Percentiles rank a stretch among this genome's conserved stretches.
Evolutionary conservation across 1,284 basidiomycete species (phyloP).

Genomic region (Thecaphora thlaspeos): DNA sequence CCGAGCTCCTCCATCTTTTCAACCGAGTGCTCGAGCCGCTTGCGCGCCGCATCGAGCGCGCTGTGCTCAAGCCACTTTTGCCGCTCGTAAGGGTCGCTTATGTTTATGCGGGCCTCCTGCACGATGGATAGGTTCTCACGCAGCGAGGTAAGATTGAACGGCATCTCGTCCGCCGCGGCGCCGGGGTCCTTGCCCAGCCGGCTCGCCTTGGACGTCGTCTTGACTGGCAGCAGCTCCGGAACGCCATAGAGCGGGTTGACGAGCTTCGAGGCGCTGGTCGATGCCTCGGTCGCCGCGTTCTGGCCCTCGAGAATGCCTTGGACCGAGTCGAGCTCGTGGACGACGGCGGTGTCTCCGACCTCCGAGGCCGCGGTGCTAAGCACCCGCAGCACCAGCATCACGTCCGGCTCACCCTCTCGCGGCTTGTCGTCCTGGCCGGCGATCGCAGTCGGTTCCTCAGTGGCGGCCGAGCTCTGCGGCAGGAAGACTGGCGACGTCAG

Average conservation of each 20-base stretch:
- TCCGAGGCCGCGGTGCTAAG: constrained; percentile 29
- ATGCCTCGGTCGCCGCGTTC: constrained; percentile 17
- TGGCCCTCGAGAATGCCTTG: constrained; percentile 29
- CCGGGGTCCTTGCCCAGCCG: constrained; percentile 20
- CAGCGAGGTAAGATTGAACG: constrained; percentile 47
- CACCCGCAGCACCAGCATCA: constrained; percentile 19
- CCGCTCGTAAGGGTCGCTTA: constrained; percentile 48
- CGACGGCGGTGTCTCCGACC: constrained; percentile 30
- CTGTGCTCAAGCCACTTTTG: constrained; percentile 56
- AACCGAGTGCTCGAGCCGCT: constrained; percentile 44
- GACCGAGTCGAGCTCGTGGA: constrained; percentile 37
- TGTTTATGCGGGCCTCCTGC: constrained; percentile 34
- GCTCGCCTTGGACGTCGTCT: constrained; percentile 22
- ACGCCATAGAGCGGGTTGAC: constrained; percentile 14
- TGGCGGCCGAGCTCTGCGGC: background rate
- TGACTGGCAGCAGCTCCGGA: constrained; percentile 42
- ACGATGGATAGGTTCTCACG: constrained; percentile 50
- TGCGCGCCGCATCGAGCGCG: constrained; percentile 50
- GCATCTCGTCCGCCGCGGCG: constrained; percentile 27
- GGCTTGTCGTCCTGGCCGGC: constrained; percentile 25
- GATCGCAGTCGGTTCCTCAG: background rate
- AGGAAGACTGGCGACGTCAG: constrained; percentile 43
- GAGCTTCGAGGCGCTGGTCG: constrained; percentile 1
- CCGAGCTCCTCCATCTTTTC: constrained; percentile 48
- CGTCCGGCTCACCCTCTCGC: constrained; percentile 33